phyloP scores from a whole-genome alignment of 2,329 filamentous ascomycete genomes.

The Cytospora schulzeri region DNA sequence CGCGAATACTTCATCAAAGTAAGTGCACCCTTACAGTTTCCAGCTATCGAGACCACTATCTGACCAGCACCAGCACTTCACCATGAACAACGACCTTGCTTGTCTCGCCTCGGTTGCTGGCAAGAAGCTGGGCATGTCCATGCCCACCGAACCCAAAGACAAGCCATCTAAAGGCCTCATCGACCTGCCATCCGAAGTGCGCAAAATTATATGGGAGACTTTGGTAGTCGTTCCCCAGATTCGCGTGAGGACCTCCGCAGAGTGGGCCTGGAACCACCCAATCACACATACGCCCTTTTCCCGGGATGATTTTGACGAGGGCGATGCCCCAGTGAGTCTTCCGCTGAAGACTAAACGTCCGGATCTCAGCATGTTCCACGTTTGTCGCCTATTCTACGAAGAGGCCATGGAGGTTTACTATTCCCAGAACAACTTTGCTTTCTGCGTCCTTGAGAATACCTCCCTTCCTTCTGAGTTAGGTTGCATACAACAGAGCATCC shows the following conservation, averaged over 20 bases:
- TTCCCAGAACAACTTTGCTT: not conserved
- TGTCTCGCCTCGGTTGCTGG: not conserved
- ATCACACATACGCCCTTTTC: no score
- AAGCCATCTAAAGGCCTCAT: not conserved
- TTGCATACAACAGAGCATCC: no score
- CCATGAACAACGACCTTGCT: not conserved
- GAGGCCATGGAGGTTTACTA: not conserved
- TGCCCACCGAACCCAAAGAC: not conserved
- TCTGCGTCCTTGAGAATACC: not conserved
- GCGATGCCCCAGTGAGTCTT: not conserved
- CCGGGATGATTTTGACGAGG: no score
- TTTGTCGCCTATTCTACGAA: not conserved
- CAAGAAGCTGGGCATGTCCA: not conserved
- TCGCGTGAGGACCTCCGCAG: no score
- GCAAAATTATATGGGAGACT: not conserved
- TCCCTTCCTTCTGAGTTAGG: no score
- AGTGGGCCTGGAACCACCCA: no score
- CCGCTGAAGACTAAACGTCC: not conserved
- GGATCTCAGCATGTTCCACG: not conserved
- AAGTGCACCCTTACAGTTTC: not conserved
- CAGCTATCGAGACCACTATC: not conserved
- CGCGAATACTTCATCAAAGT: not conserved
- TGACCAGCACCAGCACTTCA: not conserved
- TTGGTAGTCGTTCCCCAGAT: not conserved
- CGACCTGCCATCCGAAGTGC: not conserved